Conservation (phyloP, 2,329 filamentous ascomycete genomes). For the Aspergillus pseudoglaucus region DNA sequence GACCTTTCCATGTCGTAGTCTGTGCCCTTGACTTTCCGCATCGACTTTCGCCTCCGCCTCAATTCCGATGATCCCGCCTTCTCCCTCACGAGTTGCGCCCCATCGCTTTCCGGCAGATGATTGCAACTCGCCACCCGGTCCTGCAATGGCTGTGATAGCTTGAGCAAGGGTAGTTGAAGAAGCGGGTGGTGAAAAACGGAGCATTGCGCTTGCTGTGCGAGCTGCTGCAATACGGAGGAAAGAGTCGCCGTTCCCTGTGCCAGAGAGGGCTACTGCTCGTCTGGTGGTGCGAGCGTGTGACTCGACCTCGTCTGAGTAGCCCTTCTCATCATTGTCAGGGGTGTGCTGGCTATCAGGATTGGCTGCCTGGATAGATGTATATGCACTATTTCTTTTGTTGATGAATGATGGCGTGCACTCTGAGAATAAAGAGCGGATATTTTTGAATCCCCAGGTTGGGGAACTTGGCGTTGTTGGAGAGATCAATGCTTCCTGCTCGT, state of each 20-base stretch:
- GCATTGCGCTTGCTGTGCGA: constrained; percentile 66
- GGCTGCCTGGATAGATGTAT: constrained; percentile 7
- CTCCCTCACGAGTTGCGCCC: constrained; percentile 67
- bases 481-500: too few species aligned
- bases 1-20: constrained; percentile 42
- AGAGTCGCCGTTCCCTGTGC: constrained; percentile 83
- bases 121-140: constrained; percentile 66
- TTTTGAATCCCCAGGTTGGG: not conserved
- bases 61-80: constrained; percentile 77
- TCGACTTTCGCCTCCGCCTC: constrained; percentile 50
- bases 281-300: constrained; percentile 11
- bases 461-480: too few species aligned
- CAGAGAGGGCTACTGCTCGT: constrained; percentile 57
- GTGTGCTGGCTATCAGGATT: not conserved
- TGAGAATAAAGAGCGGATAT: constrained; percentile 6
- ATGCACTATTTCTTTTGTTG: constrained; percentile 1
- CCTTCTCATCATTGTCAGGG: not conserved
- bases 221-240: constrained; percentile 68
- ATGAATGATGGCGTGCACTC: constrained; percentile 12
- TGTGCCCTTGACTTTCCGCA: constrained; percentile 36
- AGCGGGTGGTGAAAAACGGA: constrained; percentile 51
- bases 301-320: not conserved
- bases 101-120: constrained; percentile 67
- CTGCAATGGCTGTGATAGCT: constrained; percentile 61
- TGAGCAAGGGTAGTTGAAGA: constrained; percentile 41